phyloP scores from a whole-genome alignment of 2,329 filamentous ascomycete species.

The Ceratocystis papillata region DNA sequence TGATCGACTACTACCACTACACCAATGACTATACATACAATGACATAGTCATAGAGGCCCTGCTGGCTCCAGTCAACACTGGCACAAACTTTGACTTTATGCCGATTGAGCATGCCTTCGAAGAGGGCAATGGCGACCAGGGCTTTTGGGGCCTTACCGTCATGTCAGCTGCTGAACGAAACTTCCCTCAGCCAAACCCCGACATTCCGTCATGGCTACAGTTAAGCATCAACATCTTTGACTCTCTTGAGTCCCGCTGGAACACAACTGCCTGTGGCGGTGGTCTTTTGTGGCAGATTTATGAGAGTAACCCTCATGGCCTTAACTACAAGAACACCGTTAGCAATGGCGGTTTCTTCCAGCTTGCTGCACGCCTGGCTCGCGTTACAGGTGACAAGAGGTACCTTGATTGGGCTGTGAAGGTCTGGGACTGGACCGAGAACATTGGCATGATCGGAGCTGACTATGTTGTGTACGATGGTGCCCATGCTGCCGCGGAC shows the following conservation, averaged over 20 bases:
- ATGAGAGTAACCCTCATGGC: conserved; percentile 58
- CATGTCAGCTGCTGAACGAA: conserved; percentile 57
- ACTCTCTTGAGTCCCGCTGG: conserved; percentile 60
- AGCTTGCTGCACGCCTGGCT: conserved; percentile 64
- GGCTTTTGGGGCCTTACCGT: conserved; percentile 62
- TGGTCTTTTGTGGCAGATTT: conserved; percentile 75
- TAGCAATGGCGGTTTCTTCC: conserved; percentile 73
- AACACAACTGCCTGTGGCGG: conserved; percentile 56
- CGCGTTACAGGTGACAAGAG: conserved; percentile 58
- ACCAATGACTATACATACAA: conserved; percentile 55
- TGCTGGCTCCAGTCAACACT: conserved; percentile 45
- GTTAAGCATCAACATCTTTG: conserved; percentile 60
- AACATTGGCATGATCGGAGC: conserved; percentile 47
- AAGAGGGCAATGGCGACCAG: conserved; percentile 65
- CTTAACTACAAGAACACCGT: conserved; percentile 72
- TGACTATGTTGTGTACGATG: conserved; percentile 50
- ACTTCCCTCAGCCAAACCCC: conserved; percentile 51
- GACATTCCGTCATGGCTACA: conserved; percentile 52
- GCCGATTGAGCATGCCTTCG: conserved; percentile 42
- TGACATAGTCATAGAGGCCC: conserved; percentile 45
- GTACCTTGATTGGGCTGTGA: conserved; percentile 55
- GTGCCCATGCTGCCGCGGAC: conserved; percentile 43
- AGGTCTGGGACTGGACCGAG: conserved; percentile 55
- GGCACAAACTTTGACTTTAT: conserved; percentile 51
- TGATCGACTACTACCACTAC: conserved; percentile 60